phyloP scores from a whole-genome alignment of 2,329 filamentous ascomycete genomes.

The Cytospora chrysosperma region DNA sequence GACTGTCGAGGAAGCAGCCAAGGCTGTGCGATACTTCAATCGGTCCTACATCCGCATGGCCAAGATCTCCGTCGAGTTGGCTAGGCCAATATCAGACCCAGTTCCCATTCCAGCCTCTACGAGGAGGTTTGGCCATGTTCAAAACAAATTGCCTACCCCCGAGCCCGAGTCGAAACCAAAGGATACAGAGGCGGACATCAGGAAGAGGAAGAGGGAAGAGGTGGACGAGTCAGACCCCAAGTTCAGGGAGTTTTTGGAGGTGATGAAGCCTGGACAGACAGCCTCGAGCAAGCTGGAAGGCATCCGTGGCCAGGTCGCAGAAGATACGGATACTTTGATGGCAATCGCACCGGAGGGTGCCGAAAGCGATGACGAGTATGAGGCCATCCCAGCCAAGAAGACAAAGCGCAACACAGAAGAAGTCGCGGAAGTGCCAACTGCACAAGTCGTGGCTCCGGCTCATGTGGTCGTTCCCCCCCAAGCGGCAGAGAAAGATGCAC shows the following conservation, averaged over 20 bases:
- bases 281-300: slow-evolving; percentile 60
- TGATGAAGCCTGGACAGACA: slow-evolving; percentile 71
- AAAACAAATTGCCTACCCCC: slow-evolving; percentile 19
- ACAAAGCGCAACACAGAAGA: slow-evolving; percentile 41
- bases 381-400: slow-evolving; percentile 58
- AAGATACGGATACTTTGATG: slow-evolving; percentile 11
- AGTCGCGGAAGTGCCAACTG: slow-evolving; percentile 17
- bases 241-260: slow-evolving; percentile 79
- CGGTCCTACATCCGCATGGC: slow-evolving; percentile 94
- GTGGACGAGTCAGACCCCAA: slow-evolving; percentile 68
- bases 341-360: slow-evolving; percentile 39
- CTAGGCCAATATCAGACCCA: slow-evolving; percentile 61
- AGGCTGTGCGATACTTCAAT: slow-evolving; percentile 93
- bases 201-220: slow-evolving; percentile 68
- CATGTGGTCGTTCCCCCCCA: slow-evolving; percentile 5
- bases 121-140: slow-evolving; percentile 20
- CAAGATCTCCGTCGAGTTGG: slow-evolving; percentile 85
- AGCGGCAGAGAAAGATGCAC: slow-evolving; percentile 9
- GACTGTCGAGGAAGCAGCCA: slow-evolving; percentile 72
- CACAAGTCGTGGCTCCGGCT: slow-evolving; percentile 16
- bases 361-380: slow-evolving; percentile 75
- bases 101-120: slow-evolving; percentile 36
- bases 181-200: slow-evolving; percentile 41
- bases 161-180: slow-evolving; percentile 22
- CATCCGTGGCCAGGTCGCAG: slow-evolving; percentile 33